phyloP scores from a whole-genome alignment of 306 rosid species.

The Quercus variabilis region DNA sequence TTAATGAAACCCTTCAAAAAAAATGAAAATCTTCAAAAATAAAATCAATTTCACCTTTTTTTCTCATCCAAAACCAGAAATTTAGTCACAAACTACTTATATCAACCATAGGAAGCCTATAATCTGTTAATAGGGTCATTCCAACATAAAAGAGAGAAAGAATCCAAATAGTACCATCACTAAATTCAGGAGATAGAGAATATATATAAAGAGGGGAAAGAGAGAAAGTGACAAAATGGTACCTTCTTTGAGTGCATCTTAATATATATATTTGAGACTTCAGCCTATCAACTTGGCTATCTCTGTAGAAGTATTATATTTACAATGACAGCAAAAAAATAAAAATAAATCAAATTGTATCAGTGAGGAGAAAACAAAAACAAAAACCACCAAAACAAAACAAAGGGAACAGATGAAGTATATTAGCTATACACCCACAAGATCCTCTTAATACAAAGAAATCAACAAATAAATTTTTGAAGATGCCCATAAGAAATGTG shows the following conservation, averaged over 20 bases:
- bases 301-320: slow-evolving; percentile 50
- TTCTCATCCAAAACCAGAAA: background rate
- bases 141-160: background rate
- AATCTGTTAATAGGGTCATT: background rate
- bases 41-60: background rate
- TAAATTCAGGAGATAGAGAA: background rate
- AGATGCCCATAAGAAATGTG: slow-evolving; percentile 11
- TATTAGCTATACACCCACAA: no score
- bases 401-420: no score
- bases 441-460: no score
- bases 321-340: background rate
- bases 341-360: background rate
- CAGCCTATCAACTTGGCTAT: slow-evolving; percentile 51
- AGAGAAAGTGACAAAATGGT: background rate
- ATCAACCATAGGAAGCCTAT: background rate
- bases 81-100: background rate
- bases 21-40: background rate
- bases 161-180: background rate
- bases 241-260: slow-evolving; percentile 95
- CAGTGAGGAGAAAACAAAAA: no score
- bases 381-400: no score
- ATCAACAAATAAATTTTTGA: background rate
- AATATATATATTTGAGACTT: slow-evolving; percentile 72
- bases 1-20: background rate
- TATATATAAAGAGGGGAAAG: background rate